Base-by-base conservation (phyloP, 2,329 filamentous ascomycete genomes). In the Mollisia scopiformis region DNA sequence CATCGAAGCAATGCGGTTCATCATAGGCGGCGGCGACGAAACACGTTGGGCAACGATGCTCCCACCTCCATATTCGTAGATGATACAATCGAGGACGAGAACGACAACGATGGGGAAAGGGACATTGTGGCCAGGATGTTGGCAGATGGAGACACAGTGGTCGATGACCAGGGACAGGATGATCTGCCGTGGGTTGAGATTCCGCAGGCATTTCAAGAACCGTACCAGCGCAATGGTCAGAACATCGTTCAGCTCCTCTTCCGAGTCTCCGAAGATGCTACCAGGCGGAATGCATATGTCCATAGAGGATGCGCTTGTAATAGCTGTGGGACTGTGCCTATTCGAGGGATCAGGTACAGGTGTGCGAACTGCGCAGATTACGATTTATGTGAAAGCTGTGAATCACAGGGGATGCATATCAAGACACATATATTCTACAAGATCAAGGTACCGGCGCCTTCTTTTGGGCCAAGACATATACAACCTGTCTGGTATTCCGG, bases 401-500 rank as follows among this genome's bases (percentile, higher is more conserved):
- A 99, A 77, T 86, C 91, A 5, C 86, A 88, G 68, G 85, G 86
- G 23, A 77, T 88, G 1, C 72, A 74, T 59, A 94, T 97, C 73
- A 96, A 94, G 75, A 97, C 93, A 1, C 95, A 99, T 75, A 86
- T 98, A 49, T 98, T 99, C 77, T 96, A 96, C 82, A 98, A 98
- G 75, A 91, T 99, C 72, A 89, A 89, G 58, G 89, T 98, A 11
- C 95, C 95, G 1, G 90, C 93, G 1, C 92, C 93, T 0, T 90
- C 92, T 30, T 88, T 97, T 59, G 90, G 90, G 2, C 88, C 91
- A 1, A 86, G 91, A 55, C 89, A 94, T 74, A 90, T 89, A 71
- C 89, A 92, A 69, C 88, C 90, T 6, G 86, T 93, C 1, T 95
- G 90, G 87, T 97, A 97, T 73, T 91, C 93, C 1, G 93, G 93